Evolutionary conservation across 108 stramenopile species (phyloP), one percentile per base, ranked within the genome.

Genomic region (Craspedostauros australis): DNA sequence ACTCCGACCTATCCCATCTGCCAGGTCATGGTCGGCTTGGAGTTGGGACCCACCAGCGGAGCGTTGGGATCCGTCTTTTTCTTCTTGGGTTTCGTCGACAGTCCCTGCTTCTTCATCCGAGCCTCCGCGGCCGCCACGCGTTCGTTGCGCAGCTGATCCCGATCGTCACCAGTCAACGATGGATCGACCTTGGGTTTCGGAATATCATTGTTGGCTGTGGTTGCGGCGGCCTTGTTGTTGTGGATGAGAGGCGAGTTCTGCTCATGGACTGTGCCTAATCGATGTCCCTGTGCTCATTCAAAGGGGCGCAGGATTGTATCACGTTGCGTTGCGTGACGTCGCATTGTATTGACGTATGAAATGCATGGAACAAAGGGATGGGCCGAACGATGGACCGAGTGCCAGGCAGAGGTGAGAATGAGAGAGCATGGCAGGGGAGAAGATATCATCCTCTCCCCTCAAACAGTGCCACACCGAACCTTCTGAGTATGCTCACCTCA

Each of bases 21-120:
- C 79, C 79, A 80, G 36, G 42, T 29, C 79, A 80, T 80, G n/a
- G 58, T n/a, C 11, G 68, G 68, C 28, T 68, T 49, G 9, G 46
- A 50, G 39, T 76, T 80, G 9, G 79, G 79, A 5, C 79, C 79
- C 20, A 30, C 39, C 21, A 80, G 48, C 12, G 72, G 75, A 19
- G 31, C 49, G 31, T 45, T 37, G 20, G 48, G 40, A 42, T 42
- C 33, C n/a, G 39, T 21, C 48, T 49, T 48, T 22, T 59, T 60
- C 33, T 47, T 42, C 28, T 55, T 62, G 39, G 57, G 64, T 39
- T 56, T 58, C 9, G 60, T 42, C 33, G 30, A 39, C 11, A 28
- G 56, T n/a, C 60, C 58, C 18, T 36, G 19, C 19, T 69, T 62
- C 36, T 68, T 72, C 34, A 51, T 31, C 0, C 79, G 47, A 9